These are phyloP conservation scores for Viola odorata DNA, from an alignment of 345 rosid species.

Conservation along the genomic window DNA sequence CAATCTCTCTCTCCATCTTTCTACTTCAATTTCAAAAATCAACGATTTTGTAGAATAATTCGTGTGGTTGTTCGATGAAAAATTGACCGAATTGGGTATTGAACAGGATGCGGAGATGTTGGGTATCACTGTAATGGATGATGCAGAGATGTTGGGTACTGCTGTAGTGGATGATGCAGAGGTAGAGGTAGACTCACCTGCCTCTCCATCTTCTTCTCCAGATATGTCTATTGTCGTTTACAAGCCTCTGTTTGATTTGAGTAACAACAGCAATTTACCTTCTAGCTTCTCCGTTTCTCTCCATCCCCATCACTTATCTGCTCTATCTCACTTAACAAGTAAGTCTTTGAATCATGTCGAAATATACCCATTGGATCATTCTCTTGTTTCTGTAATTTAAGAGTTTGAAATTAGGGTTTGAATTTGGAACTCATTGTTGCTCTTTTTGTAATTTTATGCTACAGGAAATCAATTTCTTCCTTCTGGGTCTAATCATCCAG, in stretches of 20 bases:
- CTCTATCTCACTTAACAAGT: slow-evolving; percentile 36
- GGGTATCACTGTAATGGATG: no score
- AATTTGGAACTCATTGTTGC: not conserved
- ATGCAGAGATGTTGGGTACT: slow-evolving; percentile 46
- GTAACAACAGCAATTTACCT: slow-evolving; percentile 18
- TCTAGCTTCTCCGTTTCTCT: slow-evolving; percentile 27
- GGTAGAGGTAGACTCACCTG: not conserved
- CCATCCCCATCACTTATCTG: slow-evolving; percentile 39
- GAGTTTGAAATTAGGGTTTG: not conserved
- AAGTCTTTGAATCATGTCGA: slow-evolving; percentile 9
- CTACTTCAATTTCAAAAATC: not conserved
- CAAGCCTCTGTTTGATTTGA: slow-evolving; percentile 29
- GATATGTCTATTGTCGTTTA: slow-evolving; percentile 69
- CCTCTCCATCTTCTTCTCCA: slow-evolving; percentile 9
- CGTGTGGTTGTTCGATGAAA: not conserved
- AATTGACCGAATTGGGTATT: not conserved
- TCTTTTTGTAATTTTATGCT: no score
- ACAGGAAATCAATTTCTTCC: no score
- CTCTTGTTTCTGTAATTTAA: no score
- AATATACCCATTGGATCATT: no score
- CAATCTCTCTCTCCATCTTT: not conserved
- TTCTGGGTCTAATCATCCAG: no score
- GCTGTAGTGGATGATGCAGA: slow-evolving; percentile 15
- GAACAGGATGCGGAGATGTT: no score
- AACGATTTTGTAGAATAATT: not conserved